These are phyloP conservation scores for Cicer arietinum DNA, from an alignment of 306 rosid genomes.

Conservation along the genomic window DNA sequence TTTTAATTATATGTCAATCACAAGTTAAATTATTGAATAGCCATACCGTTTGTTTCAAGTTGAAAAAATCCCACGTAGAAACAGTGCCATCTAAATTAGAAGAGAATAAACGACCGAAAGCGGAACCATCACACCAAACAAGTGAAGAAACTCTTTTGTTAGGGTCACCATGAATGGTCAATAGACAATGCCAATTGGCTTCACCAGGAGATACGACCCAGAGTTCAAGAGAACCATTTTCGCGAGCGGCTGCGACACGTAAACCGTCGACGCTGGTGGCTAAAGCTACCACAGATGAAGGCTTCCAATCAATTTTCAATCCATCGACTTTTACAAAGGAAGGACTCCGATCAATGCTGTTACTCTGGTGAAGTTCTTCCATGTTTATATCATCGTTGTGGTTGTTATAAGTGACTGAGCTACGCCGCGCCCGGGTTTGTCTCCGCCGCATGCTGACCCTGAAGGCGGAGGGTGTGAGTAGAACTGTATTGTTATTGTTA, in stretches of 20 bases:
- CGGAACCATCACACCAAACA: constrained; percentile 68
- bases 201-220: constrained; percentile 96
- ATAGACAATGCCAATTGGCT: constrained; percentile 94
- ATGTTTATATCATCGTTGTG: neutral
- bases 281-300: constrained; percentile 77
- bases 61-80: constrained; percentile 81
- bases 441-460: neutral
- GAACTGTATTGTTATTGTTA: too few species aligned
- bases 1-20: too few species aligned
- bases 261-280: constrained; percentile 83
- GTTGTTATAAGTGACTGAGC: neutral
- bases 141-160: constrained; percentile 71
- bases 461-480: neutral
- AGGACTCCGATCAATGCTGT: neutral
- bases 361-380: neutral
- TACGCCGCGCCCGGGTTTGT: neutral
- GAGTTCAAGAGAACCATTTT: constrained; percentile 84
- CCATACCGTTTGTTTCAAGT: constrained; percentile 73
- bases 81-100: constrained; percentile 80
- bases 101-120: constrained; percentile 77
- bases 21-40: too few species aligned
- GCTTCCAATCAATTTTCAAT: constrained; percentile 62
- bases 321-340: neutral
- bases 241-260: constrained; percentile 88
- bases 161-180: constrained; percentile 87